A percentile compares a stretch with the other conserved stretches of the same genome.
Conservation (phyloP, 768 basidiomycete genomes). For the Sporobolomyces roseus region DNA sequence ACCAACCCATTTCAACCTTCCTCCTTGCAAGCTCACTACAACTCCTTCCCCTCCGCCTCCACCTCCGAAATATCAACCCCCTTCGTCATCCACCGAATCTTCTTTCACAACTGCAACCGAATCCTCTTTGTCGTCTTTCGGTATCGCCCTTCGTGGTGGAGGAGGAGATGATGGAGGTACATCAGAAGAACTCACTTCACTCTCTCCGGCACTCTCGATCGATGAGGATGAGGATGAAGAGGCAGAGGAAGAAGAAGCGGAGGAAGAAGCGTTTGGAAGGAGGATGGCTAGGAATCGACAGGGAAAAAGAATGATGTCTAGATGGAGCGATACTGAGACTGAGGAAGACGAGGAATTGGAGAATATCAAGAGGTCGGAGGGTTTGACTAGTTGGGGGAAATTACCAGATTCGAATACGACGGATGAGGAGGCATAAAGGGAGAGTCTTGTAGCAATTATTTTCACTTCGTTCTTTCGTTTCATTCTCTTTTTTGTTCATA, state of each 20-base stretch:
- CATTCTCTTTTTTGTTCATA: background rate
- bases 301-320: conserved; percentile 10
- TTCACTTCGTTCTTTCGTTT: background rate
- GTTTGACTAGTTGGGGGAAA: conserved; percentile 22
- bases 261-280: background rate
- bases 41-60: background rate
- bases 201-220: background rate
- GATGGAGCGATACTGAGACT: conserved; percentile 20
- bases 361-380: background rate
- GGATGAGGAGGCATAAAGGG: background rate
- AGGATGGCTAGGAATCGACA: no score
- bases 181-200: conserved; percentile 7
- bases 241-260: background rate
- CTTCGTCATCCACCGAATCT: no score
- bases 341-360: background rate
- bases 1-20: background rate
- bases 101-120: no score
- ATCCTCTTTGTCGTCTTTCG: no score
- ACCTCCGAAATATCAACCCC: no score
- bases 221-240: conserved; percentile 5
- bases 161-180: background rate
- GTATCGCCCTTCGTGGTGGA: no score
- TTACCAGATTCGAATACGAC: conserved; percentile 6
- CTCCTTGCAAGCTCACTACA: background rate
- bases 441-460: background rate